Percentiles rank a stretch among this genome's conserved stretches.
These are phyloP conservation scores for Powellomyces hirtus DNA, from an alignment of 192 early-diverging fungal species.

Conservation along the genomic window DNA sequence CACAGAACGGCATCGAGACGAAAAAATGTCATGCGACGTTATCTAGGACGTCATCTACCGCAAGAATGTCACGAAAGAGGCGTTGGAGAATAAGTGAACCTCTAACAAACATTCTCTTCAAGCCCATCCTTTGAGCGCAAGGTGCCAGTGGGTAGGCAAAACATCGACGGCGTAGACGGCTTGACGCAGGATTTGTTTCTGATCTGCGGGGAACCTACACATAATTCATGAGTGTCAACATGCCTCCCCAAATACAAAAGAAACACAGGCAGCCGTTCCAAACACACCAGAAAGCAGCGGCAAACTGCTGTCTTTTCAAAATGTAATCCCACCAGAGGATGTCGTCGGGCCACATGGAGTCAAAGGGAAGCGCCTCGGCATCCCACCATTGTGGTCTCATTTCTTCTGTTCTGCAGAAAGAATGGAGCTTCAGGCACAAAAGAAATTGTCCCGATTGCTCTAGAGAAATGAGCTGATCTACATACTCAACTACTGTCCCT, in stretches of 20 bases:
- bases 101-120: too few species aligned
- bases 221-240: neutral
- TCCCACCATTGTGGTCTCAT: slow-evolving; percentile 75
- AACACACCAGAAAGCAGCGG: neutral
- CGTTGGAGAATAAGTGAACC: too few species aligned
- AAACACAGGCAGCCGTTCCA: neutral
- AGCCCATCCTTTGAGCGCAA: neutral
- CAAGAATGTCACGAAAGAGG: too few species aligned
- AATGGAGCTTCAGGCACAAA: neutral
- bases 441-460: too few species aligned
- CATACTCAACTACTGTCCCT: slow-evolving; percentile 58
- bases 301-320: neutral
- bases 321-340: slow-evolving; percentile 47
- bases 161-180: neutral
- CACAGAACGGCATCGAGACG: too few species aligned
- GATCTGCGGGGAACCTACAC: neutral
- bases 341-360: slow-evolving; percentile 75
- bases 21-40: too few species aligned
- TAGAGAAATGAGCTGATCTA: neutral
- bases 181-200: neutral
- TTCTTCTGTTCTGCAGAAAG: slow-evolving; percentile 53
- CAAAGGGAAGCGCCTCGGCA: slow-evolving; percentile 55
- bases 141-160: neutral
- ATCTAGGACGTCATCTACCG: too few species aligned
- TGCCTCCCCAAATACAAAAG: neutral